These are phyloP conservation scores for Hanseniaspora valbyensis DNA, from an alignment of 805 yeast genomes.

Conservation along the genomic window DNA sequence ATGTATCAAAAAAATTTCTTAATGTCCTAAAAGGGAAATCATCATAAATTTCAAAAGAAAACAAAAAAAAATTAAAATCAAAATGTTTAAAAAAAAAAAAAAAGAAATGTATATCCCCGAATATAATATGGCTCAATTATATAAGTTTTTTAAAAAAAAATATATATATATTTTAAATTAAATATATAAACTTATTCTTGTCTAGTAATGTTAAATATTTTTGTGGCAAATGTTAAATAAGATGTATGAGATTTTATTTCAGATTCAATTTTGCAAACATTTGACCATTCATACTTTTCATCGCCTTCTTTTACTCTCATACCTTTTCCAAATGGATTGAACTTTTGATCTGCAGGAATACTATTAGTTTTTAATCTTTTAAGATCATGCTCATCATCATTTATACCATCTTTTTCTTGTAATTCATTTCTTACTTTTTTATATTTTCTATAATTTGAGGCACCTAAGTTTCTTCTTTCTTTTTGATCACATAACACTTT, in stretches of 20 bases:
- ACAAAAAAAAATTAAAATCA: not conserved
- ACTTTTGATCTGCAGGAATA: conserved; percentile 40
- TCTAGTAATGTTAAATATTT: conserved; percentile 24
- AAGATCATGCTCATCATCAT: conserved; percentile 19
- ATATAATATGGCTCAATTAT: too few relatives aligned
- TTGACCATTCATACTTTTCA: conserved; percentile 60
- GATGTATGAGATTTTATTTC: conserved; percentile 92
- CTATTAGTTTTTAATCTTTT: conserved; percentile 17
- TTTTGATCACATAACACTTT: conserved; percentile 71
- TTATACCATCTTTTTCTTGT: conserved; percentile 21
- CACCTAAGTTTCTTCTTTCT: conserved; percentile 53
- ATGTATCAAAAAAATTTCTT: not conserved
- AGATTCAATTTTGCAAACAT: conserved; percentile 71
- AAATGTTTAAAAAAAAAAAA: not conserved
- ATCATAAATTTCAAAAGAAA: not conserved
- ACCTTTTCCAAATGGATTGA: conserved; percentile 91
- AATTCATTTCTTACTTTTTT: conserved; percentile 22
- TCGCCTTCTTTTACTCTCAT: conserved; percentile 81
- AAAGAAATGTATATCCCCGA: not conserved
- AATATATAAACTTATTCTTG: conserved; percentile 17
- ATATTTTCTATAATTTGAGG: conserved; percentile 42
- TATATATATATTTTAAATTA: conserved; percentile 12
- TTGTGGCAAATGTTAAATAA: conserved; percentile 78
- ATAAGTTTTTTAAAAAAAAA: not conserved
- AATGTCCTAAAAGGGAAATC: conserved; percentile 5